A percentile compares a stretch with the other conserved stretches of the same genome.
Conservation (phyloP, 192 early-diverging fungal genomes). For the Dissophora globulifera region DNA sequence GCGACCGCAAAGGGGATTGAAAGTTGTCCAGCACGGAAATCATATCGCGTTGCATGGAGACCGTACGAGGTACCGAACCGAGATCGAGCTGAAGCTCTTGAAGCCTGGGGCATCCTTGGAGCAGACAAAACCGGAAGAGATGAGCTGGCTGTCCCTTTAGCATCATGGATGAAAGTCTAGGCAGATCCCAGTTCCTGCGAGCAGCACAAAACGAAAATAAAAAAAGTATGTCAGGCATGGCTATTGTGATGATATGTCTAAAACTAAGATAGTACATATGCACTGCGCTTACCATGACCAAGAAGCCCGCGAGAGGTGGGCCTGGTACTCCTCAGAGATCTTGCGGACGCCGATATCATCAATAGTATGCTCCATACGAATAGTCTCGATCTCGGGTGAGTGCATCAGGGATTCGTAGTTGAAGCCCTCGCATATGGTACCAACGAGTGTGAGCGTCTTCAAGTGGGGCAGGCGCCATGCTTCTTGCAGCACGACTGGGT, state of each 20-base stretch:
- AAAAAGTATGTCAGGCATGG: too few relatives aligned
- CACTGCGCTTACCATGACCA: conserved; percentile 20
- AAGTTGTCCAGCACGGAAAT: not conserved
- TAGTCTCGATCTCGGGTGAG: not conserved
- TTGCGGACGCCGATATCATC: conserved; percentile 1
- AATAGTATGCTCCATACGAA: conserved; percentile 7
- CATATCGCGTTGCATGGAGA: conserved; percentile 1
- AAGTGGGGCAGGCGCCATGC: conserved; percentile 23
- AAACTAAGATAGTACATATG: too few relatives aligned
- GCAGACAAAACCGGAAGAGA: conserved; percentile 12
- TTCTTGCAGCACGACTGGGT: not conserved
- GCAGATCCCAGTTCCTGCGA: conserved; percentile 26
- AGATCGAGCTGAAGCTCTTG: conserved; percentile 7
- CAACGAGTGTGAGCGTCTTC: conserved; percentile 8
- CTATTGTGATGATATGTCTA: too few relatives aligned
- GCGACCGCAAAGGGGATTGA: not conserved
- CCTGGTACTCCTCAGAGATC: not conserved
- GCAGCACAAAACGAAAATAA: too few relatives aligned
- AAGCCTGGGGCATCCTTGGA: conserved; percentile 18
- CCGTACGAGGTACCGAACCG: not conserved
- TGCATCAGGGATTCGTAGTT: conserved; percentile 14
- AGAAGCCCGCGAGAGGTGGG: conserved; percentile 1
- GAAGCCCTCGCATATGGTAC: conserved; percentile 12
- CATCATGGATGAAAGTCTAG: not conserved
- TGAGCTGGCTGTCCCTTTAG: conserved; percentile 20